Evolutionary conservation across 2,329 filamentous ascomycete species (phyloP).

Genomic region (Fusarium chuoi): DNA sequence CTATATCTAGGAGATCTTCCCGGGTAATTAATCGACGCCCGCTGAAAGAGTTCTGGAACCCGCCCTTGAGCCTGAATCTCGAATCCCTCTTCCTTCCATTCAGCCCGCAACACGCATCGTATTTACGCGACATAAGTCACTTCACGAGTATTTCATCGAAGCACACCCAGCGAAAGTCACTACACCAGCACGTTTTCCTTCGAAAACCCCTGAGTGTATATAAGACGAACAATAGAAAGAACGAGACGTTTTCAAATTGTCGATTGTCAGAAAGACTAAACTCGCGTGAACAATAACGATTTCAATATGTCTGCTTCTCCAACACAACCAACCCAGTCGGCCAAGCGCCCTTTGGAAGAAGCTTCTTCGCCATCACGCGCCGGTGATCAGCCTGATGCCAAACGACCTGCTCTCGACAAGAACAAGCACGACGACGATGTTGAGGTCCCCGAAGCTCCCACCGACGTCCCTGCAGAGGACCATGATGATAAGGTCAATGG

Average conservation of each 20-base stretch:
- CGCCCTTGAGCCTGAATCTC: conserved; percentile 45
- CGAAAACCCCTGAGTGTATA: conserved; percentile 87
- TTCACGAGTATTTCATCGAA: conserved; percentile 56
- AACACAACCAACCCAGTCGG: conserved; percentile 72
- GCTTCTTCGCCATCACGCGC: conserved; percentile 92
- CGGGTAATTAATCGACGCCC: conserved; percentile 39
- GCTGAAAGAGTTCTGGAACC: conserved; percentile 48
- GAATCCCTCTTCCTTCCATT: conserved; percentile 46
- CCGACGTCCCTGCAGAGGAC: conserved; percentile 54
- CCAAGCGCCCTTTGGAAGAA: conserved; percentile 96
- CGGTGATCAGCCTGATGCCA: conserved; percentile 94
- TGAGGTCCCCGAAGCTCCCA: conserved; percentile 53
- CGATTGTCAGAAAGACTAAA: conserved; percentile 36
- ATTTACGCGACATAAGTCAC: conserved; percentile 51
- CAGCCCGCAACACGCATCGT: conserved; percentile 48
- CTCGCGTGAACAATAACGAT: conserved; percentile 40
- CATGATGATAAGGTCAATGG: conserved; percentile 62
- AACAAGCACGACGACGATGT: conserved; percentile 73
- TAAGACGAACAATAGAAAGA: conserved; percentile 60
- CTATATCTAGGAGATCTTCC: conserved; percentile 45
- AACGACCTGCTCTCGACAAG: conserved; percentile 96
- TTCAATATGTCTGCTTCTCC: conserved; percentile 77
- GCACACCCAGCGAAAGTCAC: conserved; percentile 59
- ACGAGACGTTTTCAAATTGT: conserved; percentile 48
- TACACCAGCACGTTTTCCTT: conserved; percentile 94